These are phyloP conservation scores for Microcera coccophila DNA, from an alignment of 2,329 filamentous ascomycete genomes.

Conservation along the genomic window DNA sequence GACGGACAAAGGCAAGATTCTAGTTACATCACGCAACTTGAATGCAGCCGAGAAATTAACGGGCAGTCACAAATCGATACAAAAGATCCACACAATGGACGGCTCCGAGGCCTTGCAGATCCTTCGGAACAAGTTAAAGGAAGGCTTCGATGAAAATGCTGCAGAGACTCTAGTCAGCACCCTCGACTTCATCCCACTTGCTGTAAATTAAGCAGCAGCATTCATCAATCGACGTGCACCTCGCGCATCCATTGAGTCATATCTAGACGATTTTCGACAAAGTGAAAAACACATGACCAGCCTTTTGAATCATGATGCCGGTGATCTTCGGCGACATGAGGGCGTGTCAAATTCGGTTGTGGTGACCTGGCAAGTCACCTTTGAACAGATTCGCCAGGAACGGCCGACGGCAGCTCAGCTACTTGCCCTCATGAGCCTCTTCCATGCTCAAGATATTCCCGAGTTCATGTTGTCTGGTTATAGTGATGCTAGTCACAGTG, in stretches of 20 bases:
- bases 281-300: conserved; percentile 22
- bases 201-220: conserved; percentile 25
- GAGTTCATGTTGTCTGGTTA: conserved; percentile 2
- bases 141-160: background rate
- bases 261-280: conserved; percentile 28
- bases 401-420: conserved; percentile 38
- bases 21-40: conserved; percentile 15
- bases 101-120: background rate
- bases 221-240: conserved; percentile 24
- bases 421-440: conserved; percentile 44
- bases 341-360: conserved; percentile 24
- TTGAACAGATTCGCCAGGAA: conserved; percentile 32
- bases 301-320: conserved; percentile 15
- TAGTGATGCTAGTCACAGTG: background rate
- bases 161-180: conserved; percentile 1
- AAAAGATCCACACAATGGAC: background rate
- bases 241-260: conserved; percentile 24
- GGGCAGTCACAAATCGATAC: conserved; percentile 8
- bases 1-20: conserved; percentile 9
- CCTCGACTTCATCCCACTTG: conserved; percentile 27
- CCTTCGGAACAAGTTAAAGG: conserved; percentile 5
- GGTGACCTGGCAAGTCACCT: conserved; percentile 28
- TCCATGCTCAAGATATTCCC: conserved; percentile 1
- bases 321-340: conserved; percentile 10
- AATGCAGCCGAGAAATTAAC: conserved; percentile 13